Percentiles rank a stretch among this genome's conserved stretches.
These are phyloP conservation scores for Alternaria angustiovoidea DNA, from an alignment of 2,329 filamentous ascomycete genomes.

Conservation along the genomic window DNA sequence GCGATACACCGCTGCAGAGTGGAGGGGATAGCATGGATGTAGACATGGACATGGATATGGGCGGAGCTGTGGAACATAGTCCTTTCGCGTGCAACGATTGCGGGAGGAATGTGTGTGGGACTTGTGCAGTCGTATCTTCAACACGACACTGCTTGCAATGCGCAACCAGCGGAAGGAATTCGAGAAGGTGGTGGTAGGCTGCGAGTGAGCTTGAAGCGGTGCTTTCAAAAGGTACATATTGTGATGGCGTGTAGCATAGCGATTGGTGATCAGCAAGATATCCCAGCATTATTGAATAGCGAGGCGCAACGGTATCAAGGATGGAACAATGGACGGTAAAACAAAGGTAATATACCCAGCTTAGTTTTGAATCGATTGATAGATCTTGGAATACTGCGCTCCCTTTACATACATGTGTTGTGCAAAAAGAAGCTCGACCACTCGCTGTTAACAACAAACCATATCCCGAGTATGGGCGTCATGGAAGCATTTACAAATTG, in stretches of 20 bases:
- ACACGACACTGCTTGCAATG: conserved; percentile 54
- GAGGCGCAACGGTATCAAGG: conserved; percentile 12
- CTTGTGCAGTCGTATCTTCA: conserved; percentile 52
- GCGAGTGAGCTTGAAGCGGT: neutral
- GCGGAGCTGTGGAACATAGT: conserved; percentile 28
- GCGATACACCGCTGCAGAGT: conserved; percentile 47
- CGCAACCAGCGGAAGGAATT: conserved; percentile 35
- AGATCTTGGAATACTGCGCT: neutral
- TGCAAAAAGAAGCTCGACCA: neutral
- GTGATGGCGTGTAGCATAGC: neutral
- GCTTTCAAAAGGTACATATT: neutral
- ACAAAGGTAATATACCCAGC: conserved; percentile 1
- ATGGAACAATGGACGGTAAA: neutral
- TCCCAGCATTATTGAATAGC: conserved; percentile 13
- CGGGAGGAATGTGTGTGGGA: conserved; percentile 52
- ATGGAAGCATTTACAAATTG: neutral
- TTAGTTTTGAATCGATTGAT: neutral
- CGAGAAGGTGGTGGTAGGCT: conserved; percentile 25
- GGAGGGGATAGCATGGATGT: conserved; percentile 49
- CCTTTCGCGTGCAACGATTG: conserved; percentile 51
- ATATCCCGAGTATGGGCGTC: neutral
- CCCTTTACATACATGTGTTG: neutral
- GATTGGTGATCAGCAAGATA: conserved; percentile 4
- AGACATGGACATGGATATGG: conserved; percentile 49
- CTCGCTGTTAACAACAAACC: neutral